Percentiles rank a stretch among this genome's conserved stretches.
phyloP scores from a whole-genome alignment of 2,329 filamentous ascomycete species.

The Phyllosticta capitalensis region DNA sequence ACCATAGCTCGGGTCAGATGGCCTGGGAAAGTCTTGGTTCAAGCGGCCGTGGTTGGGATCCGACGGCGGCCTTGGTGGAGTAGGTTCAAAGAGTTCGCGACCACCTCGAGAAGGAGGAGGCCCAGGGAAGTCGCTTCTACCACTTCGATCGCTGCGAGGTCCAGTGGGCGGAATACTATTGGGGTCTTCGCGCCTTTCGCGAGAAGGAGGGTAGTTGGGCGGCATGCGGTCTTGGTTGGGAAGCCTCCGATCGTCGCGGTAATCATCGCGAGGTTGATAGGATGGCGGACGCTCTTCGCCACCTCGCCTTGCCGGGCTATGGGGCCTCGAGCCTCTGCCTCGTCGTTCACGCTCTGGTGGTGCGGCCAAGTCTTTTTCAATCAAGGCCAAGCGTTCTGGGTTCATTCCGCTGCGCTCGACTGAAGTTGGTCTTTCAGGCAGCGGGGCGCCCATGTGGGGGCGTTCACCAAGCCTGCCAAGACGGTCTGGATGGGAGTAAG shows the following conservation, averaged over 20 bases:
- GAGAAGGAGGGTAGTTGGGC: slow-evolving; percentile 20
- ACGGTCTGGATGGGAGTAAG: slow-evolving; percentile 7
- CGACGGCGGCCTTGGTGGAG: slow-evolving; percentile 21
- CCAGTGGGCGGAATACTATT: slow-evolving; percentile 42
- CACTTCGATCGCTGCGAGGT: slow-evolving; percentile 33
- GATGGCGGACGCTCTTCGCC: slow-evolving; percentile 16
- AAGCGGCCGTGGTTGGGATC: slow-evolving; percentile 40
- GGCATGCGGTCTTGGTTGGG: slow-evolving; percentile 19
- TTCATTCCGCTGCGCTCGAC: slow-evolving; percentile 23
- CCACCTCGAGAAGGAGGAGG: slow-evolving; percentile 16
- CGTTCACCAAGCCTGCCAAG: background rate
- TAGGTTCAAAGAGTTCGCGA: slow-evolving; percentile 32
- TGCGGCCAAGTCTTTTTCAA: slow-evolving; percentile 24
- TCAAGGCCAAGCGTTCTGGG: slow-evolving; percentile 34
- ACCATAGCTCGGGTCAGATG: slow-evolving; percentile 40
- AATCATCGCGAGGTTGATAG: slow-evolving; percentile 21
- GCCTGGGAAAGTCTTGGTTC: slow-evolving; percentile 32
- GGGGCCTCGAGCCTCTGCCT: slow-evolving; percentile 22
- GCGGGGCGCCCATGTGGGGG: background rate
- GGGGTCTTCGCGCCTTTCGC: slow-evolving; percentile 31
- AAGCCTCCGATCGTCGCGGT: slow-evolving; percentile 23
- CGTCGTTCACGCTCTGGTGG: slow-evolving; percentile 19
- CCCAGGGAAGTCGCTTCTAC: slow-evolving; percentile 24
- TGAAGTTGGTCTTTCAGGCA: slow-evolving; percentile 1
- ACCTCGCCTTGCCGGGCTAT: slow-evolving; percentile 22